These are phyloP conservation scores for Claviceps maximensis DNA, from an alignment of 2,329 filamentous ascomycete species.

Conservation along the genomic window DNA sequence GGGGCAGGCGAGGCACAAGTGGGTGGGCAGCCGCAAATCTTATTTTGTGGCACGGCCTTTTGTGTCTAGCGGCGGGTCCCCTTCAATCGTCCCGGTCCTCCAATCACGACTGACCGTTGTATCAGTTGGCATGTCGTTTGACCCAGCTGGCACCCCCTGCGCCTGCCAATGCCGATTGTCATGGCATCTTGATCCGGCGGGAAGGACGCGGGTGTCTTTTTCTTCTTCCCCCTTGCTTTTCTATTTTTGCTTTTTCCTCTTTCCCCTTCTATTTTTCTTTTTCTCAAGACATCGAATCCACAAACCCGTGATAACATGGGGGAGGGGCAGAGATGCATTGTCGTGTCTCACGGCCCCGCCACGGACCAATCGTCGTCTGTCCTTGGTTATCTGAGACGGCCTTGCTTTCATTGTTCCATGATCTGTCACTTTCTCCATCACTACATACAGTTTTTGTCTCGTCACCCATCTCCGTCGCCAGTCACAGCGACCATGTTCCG, in stretches of 20 bases:
- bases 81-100: not conserved
- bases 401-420: no score
- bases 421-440: not conserved
- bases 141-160: not conserved
- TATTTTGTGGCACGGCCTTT: not conserved
- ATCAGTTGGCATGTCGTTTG: not conserved
- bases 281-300: no score
- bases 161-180: no score
- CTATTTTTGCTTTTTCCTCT: not conserved
- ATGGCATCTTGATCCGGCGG: not conserved
- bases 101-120: not conserved
- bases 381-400: not conserved
- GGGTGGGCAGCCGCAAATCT: not conserved
- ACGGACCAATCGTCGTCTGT: not conserved
- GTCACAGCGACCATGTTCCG: not conserved
- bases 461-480: not conserved
- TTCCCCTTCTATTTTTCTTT: no score
- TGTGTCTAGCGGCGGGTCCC: not conserved
- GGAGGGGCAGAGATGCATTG: not conserved
- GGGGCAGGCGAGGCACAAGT: no score
- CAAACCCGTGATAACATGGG: not conserved
- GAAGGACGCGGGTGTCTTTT: not conserved
- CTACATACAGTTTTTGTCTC: not conserved
- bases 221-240: not conserved
- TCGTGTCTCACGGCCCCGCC: not conserved